Evolutionary conservation across 2,329 filamentous ascomycete genomes (phyloP).

Genomic region (Diaporthe ilicicola): DNA sequence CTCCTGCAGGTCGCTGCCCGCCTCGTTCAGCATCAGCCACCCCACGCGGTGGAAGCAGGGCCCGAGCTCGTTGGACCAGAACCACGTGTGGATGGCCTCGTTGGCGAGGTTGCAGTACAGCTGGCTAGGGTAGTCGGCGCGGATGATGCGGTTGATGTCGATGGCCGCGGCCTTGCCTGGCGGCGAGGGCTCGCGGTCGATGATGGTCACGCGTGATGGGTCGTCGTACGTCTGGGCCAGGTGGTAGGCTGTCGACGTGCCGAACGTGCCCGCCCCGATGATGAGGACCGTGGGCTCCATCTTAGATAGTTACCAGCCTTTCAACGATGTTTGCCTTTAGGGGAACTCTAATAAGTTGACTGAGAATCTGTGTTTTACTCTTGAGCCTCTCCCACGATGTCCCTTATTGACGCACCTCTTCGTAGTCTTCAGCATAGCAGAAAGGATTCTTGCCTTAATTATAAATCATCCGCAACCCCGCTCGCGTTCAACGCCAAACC

Average conservation of each 20-base stretch:
- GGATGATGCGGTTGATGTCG: conserved; percentile 28
- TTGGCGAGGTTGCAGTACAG: conserved; percentile 30
- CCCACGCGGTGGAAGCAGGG: conserved; percentile 27
- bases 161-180: conserved; percentile 14
- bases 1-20: conserved; percentile 7
- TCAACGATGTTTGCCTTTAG: background rate
- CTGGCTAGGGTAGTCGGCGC: conserved; percentile 22
- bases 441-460: background rate
- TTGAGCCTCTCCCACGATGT: background rate
- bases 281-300: conserved; percentile 26
- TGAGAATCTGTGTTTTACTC: no score
- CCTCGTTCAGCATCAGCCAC: conserved; percentile 23
- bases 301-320: no score
- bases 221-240: conserved; percentile 16
- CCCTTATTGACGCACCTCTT: background rate
- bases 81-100: conserved; percentile 28
- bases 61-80: conserved; percentile 27
- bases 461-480: background rate
- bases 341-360: conserved; percentile 2
- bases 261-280: conserved; percentile 26
- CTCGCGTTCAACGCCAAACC: background rate
- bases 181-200: conserved; percentile 20
- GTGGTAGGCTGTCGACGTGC: conserved; percentile 26
- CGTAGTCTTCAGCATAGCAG: background rate
- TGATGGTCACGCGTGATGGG: conserved; percentile 9